Evolutionary conservation across 768 basidiomycete genomes (phyloP), one percentile per base, ranked within the genome.

Genomic region (Termitomyces sp.): DNA sequence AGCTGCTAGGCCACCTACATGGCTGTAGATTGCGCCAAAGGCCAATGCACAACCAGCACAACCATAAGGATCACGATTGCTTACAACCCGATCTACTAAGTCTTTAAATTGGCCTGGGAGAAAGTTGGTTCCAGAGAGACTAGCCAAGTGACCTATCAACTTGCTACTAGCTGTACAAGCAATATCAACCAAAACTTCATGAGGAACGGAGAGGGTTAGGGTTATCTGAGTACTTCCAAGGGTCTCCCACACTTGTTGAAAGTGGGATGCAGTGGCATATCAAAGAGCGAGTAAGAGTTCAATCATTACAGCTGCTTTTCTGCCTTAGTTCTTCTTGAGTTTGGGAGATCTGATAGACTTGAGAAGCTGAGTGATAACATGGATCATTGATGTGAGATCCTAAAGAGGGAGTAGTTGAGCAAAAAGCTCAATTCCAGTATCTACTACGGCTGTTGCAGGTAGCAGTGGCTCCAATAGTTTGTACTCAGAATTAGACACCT

Each of bases 1-100:
- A 7, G 94, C 96, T 12, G 92, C 92, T n/a, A 98, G 80, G 42
- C 94, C 91, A 8, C 97, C 97, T 50, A 98, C 94, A 65, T 92
- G 83, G 45, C 81, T 84, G 70, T 97, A 96, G 38, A 98, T 92
- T 13, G 94, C 83, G 13, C 94, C 93, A 65, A 98, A 93, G 0
- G 95, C 90, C 38, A 94, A 73, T 0, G 94, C 93, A 68, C 94
- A 98, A 0, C 97, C 97, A 16, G 96, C 95, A 18, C 97, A 85
- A 24, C 87, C 87, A 60, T 91, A 81, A 0, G 97, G 96, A 69
- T 96, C 90, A 18, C 96, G 88, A 69, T 98, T 97, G 71, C 80
- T 92, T 57, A 98, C 93, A 24, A 98, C 90, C 65, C 94, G 89
- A 64, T 97, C 90, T 9, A 98, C 94, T 4, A 98, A 78, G 60